Evolutionary conservation across 1,284 basidiomycete genomes (phyloP).

Genomic region (Fomitiporia mediterranea): DNA sequence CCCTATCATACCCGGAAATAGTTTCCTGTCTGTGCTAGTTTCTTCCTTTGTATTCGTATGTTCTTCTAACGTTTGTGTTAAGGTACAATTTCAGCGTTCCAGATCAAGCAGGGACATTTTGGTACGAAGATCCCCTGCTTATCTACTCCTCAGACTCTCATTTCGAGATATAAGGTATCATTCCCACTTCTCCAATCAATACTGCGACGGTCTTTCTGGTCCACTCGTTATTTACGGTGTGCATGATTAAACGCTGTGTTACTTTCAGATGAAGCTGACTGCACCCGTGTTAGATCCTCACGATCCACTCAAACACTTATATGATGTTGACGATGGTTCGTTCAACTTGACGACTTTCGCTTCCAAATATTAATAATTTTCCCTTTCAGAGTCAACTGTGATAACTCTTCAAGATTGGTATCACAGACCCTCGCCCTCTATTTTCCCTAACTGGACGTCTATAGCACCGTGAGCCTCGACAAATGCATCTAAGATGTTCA

Average conservation of each 20-base stretch:
- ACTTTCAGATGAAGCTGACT: slow-evolving; percentile 24
- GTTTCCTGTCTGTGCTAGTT: slow-evolving; percentile 23
- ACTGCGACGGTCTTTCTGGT: slow-evolving; percentile 23
- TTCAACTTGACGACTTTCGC: too few species aligned
- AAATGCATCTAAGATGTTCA: not conserved
- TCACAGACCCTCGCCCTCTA: not conserved
- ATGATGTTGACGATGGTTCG: slow-evolving; percentile 43
- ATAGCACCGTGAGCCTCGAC: not conserved
- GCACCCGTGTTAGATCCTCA: slow-evolving; percentile 37
- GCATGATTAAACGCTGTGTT: not conserved
- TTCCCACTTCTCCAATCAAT: slow-evolving; percentile 33
- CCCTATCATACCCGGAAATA: slow-evolving; percentile 28
- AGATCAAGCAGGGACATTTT: slow-evolving; percentile 31
- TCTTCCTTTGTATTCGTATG: not conserved
- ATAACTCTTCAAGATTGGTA: slow-evolving; percentile 22
- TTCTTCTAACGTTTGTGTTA: not conserved
- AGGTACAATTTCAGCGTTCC: slow-evolving; percentile 27
- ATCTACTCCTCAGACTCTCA: too few species aligned
- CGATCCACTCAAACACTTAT: slow-evolving; percentile 35
- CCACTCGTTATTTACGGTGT: not conserved
- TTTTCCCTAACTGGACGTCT: not conserved
- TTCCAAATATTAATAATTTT: too few species aligned
- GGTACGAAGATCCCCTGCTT: slow-evolving; percentile 12
- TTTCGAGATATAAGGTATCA: slow-evolving; percentile 22
- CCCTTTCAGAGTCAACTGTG: slow-evolving; percentile 22